phyloP scores from a whole-genome alignment of 768 basidiomycete genomes.

The Tricholoma furcatifolium region DNA sequence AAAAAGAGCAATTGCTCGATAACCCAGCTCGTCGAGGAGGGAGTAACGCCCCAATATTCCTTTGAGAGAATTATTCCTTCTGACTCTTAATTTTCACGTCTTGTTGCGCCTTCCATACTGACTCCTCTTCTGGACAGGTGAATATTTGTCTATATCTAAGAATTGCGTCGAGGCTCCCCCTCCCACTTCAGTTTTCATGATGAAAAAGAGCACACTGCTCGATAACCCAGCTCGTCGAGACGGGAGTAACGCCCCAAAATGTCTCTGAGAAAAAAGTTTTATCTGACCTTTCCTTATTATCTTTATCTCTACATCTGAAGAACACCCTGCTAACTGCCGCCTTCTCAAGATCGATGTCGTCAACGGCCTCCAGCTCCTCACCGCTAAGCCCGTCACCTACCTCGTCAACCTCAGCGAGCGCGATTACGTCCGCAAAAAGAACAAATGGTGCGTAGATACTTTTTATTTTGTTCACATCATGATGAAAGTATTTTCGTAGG shows the following conservation, averaged over 20 bases:
- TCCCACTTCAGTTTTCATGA: conserved; percentile 30
- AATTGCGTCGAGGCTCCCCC: not conserved
- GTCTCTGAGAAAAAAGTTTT: conserved; percentile 54
- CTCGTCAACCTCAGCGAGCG: conserved; percentile 95
- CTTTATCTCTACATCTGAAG: not conserved
- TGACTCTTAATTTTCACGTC: conserved; percentile 28
- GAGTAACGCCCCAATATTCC: conserved; percentile 84
- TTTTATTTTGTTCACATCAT: not conserved
- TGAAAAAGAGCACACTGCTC: conserved; percentile 77
- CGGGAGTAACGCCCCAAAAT: conserved; percentile 77
- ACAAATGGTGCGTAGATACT: conserved; percentile 76
- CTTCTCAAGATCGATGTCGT: conserved; percentile 77
- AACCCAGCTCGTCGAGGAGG: conserved; percentile 97
- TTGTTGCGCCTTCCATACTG: conserved; percentile 17
- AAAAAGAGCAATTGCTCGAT: conserved; percentile 84
- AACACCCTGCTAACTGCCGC: not conserved
- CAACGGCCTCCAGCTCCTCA: conserved; percentile 86
- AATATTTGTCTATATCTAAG: not conserved
- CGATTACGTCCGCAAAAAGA: conserved; percentile 96
- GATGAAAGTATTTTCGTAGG: conserved; percentile 38
- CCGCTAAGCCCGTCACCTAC: conserved; percentile 97
- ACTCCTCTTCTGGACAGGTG: conserved; percentile 11
- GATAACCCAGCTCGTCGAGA: conserved; percentile 91
- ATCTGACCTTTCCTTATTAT: conserved; percentile 31
- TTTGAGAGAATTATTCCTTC: conserved; percentile 57